Evolutionary conservation across 2,329 filamentous ascomycete genomes (phyloP), one percentile per base, ranked within the genome.

Genomic region (Fonsecaea multimorphosa): DNA sequence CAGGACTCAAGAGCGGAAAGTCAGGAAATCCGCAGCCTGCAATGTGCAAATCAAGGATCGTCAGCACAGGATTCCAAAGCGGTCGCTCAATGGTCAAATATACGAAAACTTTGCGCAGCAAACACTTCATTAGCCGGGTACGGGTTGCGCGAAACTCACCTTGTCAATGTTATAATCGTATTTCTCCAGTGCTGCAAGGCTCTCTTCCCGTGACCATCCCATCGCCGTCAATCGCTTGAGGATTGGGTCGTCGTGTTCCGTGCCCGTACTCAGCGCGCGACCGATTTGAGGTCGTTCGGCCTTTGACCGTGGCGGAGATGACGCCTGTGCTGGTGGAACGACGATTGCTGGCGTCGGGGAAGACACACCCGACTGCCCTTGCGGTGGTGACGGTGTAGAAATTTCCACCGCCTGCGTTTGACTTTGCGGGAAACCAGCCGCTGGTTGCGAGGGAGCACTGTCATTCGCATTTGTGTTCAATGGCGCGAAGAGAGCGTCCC

Each of bases 101-200:
- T 12, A 27, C 12, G 19, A 49, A 49, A 24, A 49, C 11, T 27
- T 24, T 14, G 19, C 14, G 44, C 16, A 49, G 19, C 9, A 32
- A 19, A 14, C 14, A 11, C 5, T 40, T 31, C 4, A 14, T 16
- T 27, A 27, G 7, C 22, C 11, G 51, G 8, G 6, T 4, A n/a
- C 16, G 4, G 19, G 9, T 19, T n/a, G 52, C 38, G 12, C 46
- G 40, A 32, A 46, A 82, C 88, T 81, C 80, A 97, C 94, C 87
- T 91, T 92, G 79, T 97, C 93, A 76, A 97, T 85, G 77, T 97
- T 95, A 79, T 98, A 97, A 80, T 98, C 93, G 76, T 91, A 97
- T 78, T 94, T 93, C 82, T 98, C 94, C 75, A 98, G 80, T 27
- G 95, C 94, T 57, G 84, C 83, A 38, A 97, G 80, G 16, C 92